These are phyloP conservation scores for Chrysanthemum lavandulifolium DNA, from an alignment of 129 eudicot species.

Conservation along the genomic window DNA sequence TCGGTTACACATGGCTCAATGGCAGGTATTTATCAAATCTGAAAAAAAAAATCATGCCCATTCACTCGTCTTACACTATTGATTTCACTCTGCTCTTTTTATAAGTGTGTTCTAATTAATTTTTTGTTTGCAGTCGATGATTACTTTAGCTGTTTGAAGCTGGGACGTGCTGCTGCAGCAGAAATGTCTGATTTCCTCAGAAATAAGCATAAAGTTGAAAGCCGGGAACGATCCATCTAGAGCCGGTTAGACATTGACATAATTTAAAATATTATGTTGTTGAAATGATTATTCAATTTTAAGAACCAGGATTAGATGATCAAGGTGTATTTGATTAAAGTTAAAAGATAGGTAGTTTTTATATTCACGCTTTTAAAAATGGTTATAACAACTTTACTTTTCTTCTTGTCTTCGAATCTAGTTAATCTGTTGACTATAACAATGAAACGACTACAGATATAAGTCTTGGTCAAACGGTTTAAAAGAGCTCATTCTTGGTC, in stretches of 20 bases:
- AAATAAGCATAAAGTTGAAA: conserved; percentile 48
- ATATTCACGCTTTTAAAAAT: too few relatives aligned
- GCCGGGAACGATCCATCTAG: conserved; percentile 36
- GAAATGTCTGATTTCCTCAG: conserved; percentile 63
- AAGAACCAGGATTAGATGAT: not conserved
- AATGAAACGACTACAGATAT: too few relatives aligned
- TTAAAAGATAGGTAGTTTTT: too few relatives aligned
- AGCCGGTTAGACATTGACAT: conserved; percentile 37
- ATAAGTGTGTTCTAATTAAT: not conserved
- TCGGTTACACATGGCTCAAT: conserved; percentile 85
- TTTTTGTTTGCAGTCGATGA: conserved; percentile 53
- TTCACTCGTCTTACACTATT: not conserved
- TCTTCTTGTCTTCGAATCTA: too few relatives aligned
- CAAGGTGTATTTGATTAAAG: not conserved
- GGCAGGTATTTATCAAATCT: conserved; percentile 50
- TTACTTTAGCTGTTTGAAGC: conserved; percentile 65
- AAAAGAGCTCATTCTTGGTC: too few relatives aligned
- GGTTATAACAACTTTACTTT: too few relatives aligned
- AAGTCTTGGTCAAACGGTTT: too few relatives aligned
- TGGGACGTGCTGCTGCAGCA: conserved; percentile 74
- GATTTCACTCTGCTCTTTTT: not conserved
- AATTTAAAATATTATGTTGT: not conserved
- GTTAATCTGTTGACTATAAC: too few relatives aligned
- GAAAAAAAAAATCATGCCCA: not conserved
- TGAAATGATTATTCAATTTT: not conserved